phyloP scores from a whole-genome alignment of 305 asterid species.

The Fraxinus dipetala region DNA sequence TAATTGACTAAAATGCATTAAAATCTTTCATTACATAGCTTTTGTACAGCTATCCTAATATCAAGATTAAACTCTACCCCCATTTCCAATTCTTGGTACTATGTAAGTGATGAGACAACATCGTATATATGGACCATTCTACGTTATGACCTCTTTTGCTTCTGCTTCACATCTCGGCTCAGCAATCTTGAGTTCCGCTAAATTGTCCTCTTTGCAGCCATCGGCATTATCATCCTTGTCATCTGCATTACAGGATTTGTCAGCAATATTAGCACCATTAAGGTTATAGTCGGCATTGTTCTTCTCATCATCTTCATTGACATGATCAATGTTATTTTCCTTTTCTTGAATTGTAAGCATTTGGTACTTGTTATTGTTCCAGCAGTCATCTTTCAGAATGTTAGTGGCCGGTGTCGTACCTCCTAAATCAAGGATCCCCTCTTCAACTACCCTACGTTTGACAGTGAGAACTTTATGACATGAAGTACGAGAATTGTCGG shows the following conservation, averaged over 20 bases:
- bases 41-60: slow-evolving; percentile 33
- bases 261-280: background rate
- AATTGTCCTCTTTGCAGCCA: background rate
- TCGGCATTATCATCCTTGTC: slow-evolving; percentile 16
- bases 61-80: slow-evolving; percentile 18
- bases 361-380: slow-evolving; percentile 34
- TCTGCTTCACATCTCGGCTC: slow-evolving; percentile 46
- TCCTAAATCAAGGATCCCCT: slow-evolving; percentile 38
- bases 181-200: slow-evolving; percentile 30
- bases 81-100: background rate
- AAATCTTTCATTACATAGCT: slow-evolving; percentile 31
- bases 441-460: slow-evolving; percentile 48
- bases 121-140: slow-evolving; percentile 23
- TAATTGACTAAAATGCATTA: background rate
- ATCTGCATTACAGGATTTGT: background rate
- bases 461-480: slow-evolving; percentile 33
- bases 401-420: slow-evolving; percentile 49
- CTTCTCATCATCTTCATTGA: slow-evolving; percentile 24
- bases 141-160: slow-evolving; percentile 31
- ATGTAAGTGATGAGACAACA: background rate
- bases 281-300: slow-evolving; percentile 24
- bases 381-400: slow-evolving; percentile 45
- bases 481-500: slow-evolving; percentile 41
- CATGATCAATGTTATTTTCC: slow-evolving; percentile 24
- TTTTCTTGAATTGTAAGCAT: slow-evolving; percentile 32